These are phyloP conservation scores for Pholiota microspora DNA, from an alignment of 768 basidiomycete genomes.

Conservation along the genomic window DNA sequence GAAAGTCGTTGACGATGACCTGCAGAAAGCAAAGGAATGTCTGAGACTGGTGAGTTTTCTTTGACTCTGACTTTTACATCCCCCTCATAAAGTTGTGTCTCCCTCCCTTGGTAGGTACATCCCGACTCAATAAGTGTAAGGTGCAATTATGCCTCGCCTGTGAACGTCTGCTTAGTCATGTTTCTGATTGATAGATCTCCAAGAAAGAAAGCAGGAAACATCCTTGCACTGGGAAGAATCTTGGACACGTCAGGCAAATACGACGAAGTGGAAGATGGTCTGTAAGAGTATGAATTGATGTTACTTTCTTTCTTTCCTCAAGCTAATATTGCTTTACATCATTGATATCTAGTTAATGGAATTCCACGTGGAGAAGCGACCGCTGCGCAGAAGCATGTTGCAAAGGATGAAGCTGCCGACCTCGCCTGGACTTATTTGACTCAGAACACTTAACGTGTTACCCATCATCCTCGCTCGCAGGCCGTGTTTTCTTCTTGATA, in stretches of 20 bases:
- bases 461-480: neutral
- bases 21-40: constrained; percentile 13
- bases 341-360: constrained; percentile 44
- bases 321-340: neutral
- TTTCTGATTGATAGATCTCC: constrained; percentile 43
- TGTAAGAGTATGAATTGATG: constrained; percentile 51
- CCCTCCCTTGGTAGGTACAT: constrained; percentile 23
- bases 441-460: constrained; percentile 3
- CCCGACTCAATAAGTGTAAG: constrained; percentile 38
- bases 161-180: constrained; percentile 8
- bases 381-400: constrained; percentile 51
- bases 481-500: neutral
- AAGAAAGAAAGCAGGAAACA: constrained; percentile 37
- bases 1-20: neutral
- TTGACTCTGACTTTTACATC: neutral
- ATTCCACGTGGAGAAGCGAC: constrained; percentile 44
- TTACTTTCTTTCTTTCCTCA: neutral
- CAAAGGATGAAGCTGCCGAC: constrained; percentile 45
- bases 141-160: constrained; percentile 1
- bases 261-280: constrained; percentile 50
- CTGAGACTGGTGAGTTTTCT: constrained; percentile 19
- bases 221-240: constrained; percentile 57
- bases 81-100: constrained; percentile 1
- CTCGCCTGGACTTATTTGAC: constrained; percentile 40
- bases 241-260: constrained; percentile 39